Evolutionary conservation across 108 stramenopile species (phyloP).

Genomic region (Craspedostauros australis): DNA sequence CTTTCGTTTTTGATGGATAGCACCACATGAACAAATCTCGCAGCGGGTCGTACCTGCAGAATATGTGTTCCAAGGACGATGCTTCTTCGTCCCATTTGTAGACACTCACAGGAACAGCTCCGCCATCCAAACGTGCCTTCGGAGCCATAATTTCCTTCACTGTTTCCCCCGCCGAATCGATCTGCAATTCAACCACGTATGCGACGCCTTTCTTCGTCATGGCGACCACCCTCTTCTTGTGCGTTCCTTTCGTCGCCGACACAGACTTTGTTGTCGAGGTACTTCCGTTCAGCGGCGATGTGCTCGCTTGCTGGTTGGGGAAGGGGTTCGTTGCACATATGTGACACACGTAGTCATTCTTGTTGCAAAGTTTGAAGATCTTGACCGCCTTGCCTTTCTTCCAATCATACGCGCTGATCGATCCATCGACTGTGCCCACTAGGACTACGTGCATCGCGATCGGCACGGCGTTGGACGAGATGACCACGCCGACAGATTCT

Average conservation of each 20-base stretch:
- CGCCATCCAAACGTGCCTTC: conserved; percentile 45
- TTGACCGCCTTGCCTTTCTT: conserved; percentile 31
- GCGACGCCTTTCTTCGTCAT: conserved; percentile 52
- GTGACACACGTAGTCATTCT: conserved; percentile 46
- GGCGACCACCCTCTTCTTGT: conserved; percentile 31
- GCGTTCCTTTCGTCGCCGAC: neutral
- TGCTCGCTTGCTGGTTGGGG: conserved; percentile 3
- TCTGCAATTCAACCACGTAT: conserved; percentile 41
- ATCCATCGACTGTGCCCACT: conserved; percentile 59
- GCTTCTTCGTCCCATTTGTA: conserved; percentile 14
- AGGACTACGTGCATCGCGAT: conserved; percentile 21
- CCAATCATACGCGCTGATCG: conserved; percentile 48
- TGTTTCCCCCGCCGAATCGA: conserved; percentile 10
- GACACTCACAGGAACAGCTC: conserved; percentile 6
- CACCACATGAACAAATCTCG: conserved; percentile 61
- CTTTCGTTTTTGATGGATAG: conserved; percentile 27
- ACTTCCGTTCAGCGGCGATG: neutral
- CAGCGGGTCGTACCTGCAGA: conserved; percentile 47
- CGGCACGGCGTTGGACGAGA: conserved; percentile 26
- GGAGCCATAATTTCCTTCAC: conserved; percentile 36
- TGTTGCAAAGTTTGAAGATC: conserved; percentile 35
- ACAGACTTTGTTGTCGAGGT: neutral
- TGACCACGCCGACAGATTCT: neutral
- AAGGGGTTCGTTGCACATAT: conserved; percentile 47
- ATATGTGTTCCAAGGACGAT: conserved; percentile 35